These are phyloP conservation scores for Olyra latifolia DNA, from an alignment of 176 grass and related monocot species.

Conservation along the genomic window DNA sequence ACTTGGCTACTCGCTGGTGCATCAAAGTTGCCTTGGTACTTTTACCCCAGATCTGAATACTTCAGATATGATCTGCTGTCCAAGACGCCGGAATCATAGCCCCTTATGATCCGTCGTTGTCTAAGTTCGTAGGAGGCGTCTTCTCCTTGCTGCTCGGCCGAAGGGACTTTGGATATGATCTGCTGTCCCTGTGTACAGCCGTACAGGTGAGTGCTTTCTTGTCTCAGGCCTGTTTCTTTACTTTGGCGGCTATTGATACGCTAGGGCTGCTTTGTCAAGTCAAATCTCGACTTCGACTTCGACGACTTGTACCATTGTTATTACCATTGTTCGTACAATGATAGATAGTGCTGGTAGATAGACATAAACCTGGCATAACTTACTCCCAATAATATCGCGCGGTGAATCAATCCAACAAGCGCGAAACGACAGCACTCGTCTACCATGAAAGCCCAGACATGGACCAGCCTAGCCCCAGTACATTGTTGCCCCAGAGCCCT, in stretches of 20 bases:
- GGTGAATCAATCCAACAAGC: not conserved
- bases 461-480: constrained; percentile 20
- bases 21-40: not conserved
- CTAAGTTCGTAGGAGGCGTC: not conserved
- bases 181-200: not conserved
- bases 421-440: not conserved
- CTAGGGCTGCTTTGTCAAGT: not conserved
- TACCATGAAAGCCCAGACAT: constrained; percentile 6
- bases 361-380: not conserved
- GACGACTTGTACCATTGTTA: too few species aligned
- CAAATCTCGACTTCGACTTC: not conserved
- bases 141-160: not conserved
- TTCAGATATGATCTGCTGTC: not conserved
- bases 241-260: not conserved
- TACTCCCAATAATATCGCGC: not conserved
- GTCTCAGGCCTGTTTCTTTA: not conserved
- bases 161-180: not conserved
- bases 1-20: not conserved
- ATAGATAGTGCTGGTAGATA: not conserved
- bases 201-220: not conserved
- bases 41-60: not conserved
- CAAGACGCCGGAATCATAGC: not conserved
- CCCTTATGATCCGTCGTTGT: not conserved
- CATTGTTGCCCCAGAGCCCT: not conserved
- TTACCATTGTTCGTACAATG: not conserved